Evolutionary conservation across 108 stramenopile species (phyloP), one percentile per base, ranked within the genome.

Genomic region (Pseudonitzschia pungens): DNA sequence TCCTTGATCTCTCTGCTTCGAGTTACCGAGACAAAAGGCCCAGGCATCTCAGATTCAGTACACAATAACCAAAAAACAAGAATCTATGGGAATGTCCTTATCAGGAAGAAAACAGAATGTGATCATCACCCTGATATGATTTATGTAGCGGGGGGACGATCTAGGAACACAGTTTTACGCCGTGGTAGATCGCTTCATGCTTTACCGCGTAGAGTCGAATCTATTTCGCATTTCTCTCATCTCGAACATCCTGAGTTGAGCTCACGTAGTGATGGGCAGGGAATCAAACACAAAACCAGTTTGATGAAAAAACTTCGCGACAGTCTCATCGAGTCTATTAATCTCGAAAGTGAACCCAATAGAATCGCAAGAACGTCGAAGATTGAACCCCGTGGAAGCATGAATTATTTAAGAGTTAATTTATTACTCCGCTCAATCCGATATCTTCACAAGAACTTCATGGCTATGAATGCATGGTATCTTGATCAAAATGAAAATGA

Each of bases 1-100:
- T 60, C 63, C 20, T 44, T 81, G n/a, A 36, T 56, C 7, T 65
- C 80, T 3, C 45, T 81, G 9, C 40, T 81, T 45, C 31, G 36
- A 33, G 45, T 57, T 48, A 12, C 45, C 5, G 45, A 48, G 10
- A 18, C 45, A 10, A 48, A 48, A 11, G 5, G 6, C 6, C 36
- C 36, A 36, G 6, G 6, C 36, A 36, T 48, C 45, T 48, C 45
- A 48, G 45, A 48, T 48, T 48, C 45, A 18, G 10, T 48, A 1
- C 2, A 2, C 14, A 18, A 4, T 18, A 18, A 48, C 10, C 45
- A 11, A 18, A 40, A n/a, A 16, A 54, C 18, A 29, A 2, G 24
- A 45, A 28, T n/a, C 6, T 3, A 15, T 21, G 5, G 16, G 20
- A 59, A 56, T 28, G 41, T 42, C 1, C 22, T 43, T 8, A 26